Conservation (phyloP, 2,329 filamentous ascomycete genomes). For the Myriosclerotinia curreyana region DNA sequence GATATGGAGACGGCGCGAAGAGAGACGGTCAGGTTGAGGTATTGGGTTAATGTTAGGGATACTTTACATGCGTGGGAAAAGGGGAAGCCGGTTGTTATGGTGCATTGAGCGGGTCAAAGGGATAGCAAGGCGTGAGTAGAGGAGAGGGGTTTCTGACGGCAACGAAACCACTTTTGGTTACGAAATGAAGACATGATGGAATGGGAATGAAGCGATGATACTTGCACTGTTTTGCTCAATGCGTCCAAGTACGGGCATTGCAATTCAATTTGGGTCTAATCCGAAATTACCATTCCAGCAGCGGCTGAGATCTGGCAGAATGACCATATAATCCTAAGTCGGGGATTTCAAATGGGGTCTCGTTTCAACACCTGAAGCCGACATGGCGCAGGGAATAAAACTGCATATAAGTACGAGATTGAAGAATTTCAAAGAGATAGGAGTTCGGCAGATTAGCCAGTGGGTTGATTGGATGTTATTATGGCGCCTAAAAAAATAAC, state of each 20-base stretch:
- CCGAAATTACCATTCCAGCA: not conserved
- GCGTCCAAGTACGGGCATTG: too few species aligned
- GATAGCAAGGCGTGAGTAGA: not conserved
- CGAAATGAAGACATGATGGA: too few species aligned
- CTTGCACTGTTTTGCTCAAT: not conserved
- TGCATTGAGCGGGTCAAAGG: constrained; percentile 44
- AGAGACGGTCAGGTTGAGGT: constrained; percentile 76
- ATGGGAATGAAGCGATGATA: not conserved
- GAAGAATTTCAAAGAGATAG: not conserved
- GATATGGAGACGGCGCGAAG: constrained; percentile 63
- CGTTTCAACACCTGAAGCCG: not conserved
- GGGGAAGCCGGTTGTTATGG: constrained; percentile 57
- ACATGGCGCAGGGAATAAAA: not conserved
- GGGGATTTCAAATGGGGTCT: not conserved
- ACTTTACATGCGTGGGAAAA: constrained; percentile 80
- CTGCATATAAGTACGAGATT: not conserved
- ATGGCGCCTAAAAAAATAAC: not conserved
- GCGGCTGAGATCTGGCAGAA: not conserved
- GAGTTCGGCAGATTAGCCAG: not conserved
- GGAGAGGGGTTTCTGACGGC: not conserved
- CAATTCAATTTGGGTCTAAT: not conserved
- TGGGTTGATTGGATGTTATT: not conserved
- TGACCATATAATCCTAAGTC: not conserved
- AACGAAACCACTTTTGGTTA: not conserved
- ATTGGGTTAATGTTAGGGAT: constrained; percentile 87